Evolutionary conservation across 495 filamentous ascomycete genomes (phyloP), one percentile per base, ranked within the genome.

Genomic region (Lindgomyces ingoldianus): DNA sequence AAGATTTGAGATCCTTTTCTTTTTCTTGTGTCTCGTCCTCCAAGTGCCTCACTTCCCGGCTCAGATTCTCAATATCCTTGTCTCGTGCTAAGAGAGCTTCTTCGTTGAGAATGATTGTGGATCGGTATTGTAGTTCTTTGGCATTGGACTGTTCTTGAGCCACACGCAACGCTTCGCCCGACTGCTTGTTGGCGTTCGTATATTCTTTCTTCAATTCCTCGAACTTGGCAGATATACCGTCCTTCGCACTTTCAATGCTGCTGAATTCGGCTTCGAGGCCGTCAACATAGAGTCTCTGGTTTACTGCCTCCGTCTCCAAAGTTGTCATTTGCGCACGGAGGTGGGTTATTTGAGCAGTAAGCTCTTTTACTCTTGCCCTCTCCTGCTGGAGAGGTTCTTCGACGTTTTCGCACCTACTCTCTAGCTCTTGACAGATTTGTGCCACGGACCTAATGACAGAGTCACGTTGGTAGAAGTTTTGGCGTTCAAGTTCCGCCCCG

Each of bases 351-450:
- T 73, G 29, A 16, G 53, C 24, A 51, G 73, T 69, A 0, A 81
- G 52, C 11, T 67, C 66, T 22, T 77, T 67, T 6, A 75, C 75
- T 53, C 78, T 77, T 48, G 71, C 67, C 62, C 78, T 75, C 36
- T 80, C 79, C 14, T 70, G 71, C n/a, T 76, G 75, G 2, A 85
- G 70, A 9, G 84, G 84, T 16, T 72, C 73, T 70, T 86, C 84
- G 0, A 77, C 74, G 33, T 78, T 75, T 9, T 76, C 72, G 57
- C 84, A 86, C 18, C 84, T 78, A 49, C 74, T 73, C 59, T 87
- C 84, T 4, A 86, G 74, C 47, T 86, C 82, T 18, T 76, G 75
- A 64, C 84, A 86, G 18, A 80, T 74, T 16, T 79, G 75, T 44
- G 79, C 79, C 6, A 86, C 74, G 36, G 76, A 79, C 22, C 75